These are phyloP conservation scores for Anisodus tanguticus DNA, from an alignment of 257 asterid genomes.

Conservation along the genomic window DNA sequence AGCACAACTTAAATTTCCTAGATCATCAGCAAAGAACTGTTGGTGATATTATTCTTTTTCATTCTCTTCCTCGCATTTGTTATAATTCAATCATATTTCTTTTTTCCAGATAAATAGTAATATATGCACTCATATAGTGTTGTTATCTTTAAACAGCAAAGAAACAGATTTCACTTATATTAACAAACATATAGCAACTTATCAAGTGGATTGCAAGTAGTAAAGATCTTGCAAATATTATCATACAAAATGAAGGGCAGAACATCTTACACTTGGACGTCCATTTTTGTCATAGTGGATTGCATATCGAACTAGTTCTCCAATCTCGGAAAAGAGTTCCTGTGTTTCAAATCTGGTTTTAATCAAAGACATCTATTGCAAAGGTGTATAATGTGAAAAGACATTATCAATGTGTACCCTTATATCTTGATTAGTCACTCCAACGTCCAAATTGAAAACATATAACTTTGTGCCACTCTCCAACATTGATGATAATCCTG, in stretches of 20 bases:
- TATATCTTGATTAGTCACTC: slow-evolving; percentile 88
- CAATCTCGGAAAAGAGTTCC: slow-evolving; percentile 91
- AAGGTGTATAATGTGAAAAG: slow-evolving; percentile 41
- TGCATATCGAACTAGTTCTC: slow-evolving; percentile 78
- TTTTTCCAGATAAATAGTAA: background rate
- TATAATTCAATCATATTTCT: background rate
- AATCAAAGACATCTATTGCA: slow-evolving; percentile 45
- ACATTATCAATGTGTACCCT: slow-evolving; percentile 66
- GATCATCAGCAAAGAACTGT: background rate
- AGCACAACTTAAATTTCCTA: background rate
- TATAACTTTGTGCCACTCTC: slow-evolving; percentile 67
- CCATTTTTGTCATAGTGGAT: slow-evolving; percentile 90
- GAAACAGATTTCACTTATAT: background rate
- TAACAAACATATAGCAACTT: background rate
- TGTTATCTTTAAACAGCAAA: background rate
- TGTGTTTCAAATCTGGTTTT: slow-evolving; percentile 57
- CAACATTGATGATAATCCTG: slow-evolving; percentile 73
- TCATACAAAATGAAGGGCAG: background rate
- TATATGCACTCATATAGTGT: background rate
- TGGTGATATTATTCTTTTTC: background rate
- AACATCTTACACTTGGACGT: slow-evolving; percentile 76
- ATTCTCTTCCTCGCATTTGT: background rate
- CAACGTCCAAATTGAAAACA: slow-evolving; percentile 78
- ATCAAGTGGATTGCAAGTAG: background rate
- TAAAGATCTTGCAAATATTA: background rate